Evolutionary conservation across 495 filamentous ascomycete species (phyloP).

Genomic region (Penicillium pulvis): DNA sequence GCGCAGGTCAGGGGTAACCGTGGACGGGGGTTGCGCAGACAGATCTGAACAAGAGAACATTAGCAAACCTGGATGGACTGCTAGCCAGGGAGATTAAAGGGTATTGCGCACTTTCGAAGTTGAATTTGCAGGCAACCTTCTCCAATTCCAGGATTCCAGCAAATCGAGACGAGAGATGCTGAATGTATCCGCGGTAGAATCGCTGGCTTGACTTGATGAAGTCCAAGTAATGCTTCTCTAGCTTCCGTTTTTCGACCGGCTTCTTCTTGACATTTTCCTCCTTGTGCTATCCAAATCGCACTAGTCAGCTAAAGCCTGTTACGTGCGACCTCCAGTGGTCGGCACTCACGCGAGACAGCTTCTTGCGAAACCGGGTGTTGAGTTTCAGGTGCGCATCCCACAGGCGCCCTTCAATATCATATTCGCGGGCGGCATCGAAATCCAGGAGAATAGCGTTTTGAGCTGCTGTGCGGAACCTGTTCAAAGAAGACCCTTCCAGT

Average conservation of each 20-base stretch:
- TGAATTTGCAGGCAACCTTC: conserved; percentile 68
- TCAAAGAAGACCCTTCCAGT: conserved; percentile 13
- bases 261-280: conserved; percentile 61
- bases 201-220: conserved; percentile 85
- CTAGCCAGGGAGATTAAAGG: neutral
- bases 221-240: conserved; percentile 73
- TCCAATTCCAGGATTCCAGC: conserved; percentile 71
- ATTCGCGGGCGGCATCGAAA: conserved; percentile 64
- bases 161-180: conserved; percentile 72
- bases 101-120: conserved; percentile 54
- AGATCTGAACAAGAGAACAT: conserved; percentile 38
- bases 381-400: conserved; percentile 80
- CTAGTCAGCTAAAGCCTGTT: conserved; percentile 17
- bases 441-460: conserved; percentile 73
- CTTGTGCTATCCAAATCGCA: conserved; percentile 44
- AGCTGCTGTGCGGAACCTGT: conserved; percentile 69
- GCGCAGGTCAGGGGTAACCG: conserved; percentile 51
- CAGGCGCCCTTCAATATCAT: conserved; percentile 66
- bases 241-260: conserved; percentile 75
- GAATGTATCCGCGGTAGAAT: conserved; percentile 85
- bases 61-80: conserved; percentile 31
- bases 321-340: conserved; percentile 7
- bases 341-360: conserved; percentile 50
- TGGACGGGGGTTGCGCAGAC: conserved; percentile 36
- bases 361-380: conserved; percentile 74